phyloP scores from a whole-genome alignment of 2,329 filamentous ascomycete species.

The Teratosphaeriaceae sp. region DNA sequence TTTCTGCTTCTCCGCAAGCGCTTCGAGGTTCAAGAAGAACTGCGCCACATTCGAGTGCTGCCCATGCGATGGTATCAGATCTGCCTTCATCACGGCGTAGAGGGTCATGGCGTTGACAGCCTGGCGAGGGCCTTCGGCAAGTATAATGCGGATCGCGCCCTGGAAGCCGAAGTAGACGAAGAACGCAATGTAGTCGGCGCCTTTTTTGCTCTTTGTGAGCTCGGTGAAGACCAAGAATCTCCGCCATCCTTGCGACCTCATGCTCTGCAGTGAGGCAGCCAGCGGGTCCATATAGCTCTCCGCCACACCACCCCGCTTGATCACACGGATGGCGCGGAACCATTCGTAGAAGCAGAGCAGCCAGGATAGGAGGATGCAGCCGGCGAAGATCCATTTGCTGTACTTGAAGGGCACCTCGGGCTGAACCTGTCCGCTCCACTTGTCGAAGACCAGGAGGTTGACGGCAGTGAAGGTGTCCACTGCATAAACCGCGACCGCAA shows the following conservation, averaged over 20 bases:
- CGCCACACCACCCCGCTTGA: constrained; percentile 76
- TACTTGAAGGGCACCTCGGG: constrained; percentile 70
- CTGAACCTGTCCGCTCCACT: constrained; percentile 78
- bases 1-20: constrained; percentile 65
- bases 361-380: constrained; percentile 87
- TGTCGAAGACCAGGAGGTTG: constrained; percentile 81
- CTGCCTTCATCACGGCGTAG: constrained; percentile 71
- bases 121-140: constrained; percentile 89
- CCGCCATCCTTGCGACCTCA: constrained; percentile 75
- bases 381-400: constrained; percentile 91
- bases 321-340: constrained; percentile 70
- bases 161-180: constrained; percentile 84
- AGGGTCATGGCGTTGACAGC: constrained; percentile 85
- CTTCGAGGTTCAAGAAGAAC: constrained; percentile 77
- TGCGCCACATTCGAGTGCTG: constrained; percentile 60
- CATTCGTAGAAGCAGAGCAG: constrained; percentile 75
- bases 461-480: constrained; percentile 92
- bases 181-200: constrained; percentile 80
- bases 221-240: constrained; percentile 90
- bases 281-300: constrained; percentile 87
- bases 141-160: constrained; percentile 78
- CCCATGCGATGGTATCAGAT: constrained; percentile 57
- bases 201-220: constrained; percentile 85
- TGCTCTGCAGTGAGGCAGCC: constrained; percentile 76
- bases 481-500: constrained; percentile 77